A percentile compares a stretch with the other conserved stretches of the same genome.
Evolutionary conservation across 805 yeast genomes (phyloP).

Genomic region (Saccharomycopsis sp.): DNA sequence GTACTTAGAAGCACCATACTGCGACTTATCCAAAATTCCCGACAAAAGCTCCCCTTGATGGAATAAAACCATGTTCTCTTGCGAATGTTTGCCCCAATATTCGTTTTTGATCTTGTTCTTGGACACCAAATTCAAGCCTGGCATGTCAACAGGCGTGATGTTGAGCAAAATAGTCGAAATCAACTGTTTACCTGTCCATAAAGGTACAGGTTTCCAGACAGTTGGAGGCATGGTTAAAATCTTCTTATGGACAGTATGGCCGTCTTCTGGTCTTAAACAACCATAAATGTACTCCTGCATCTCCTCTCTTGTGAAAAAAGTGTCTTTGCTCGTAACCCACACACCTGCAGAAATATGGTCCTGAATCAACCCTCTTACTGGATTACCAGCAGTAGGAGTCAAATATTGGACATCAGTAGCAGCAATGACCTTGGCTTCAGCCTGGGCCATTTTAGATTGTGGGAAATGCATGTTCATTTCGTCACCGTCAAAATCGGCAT

Average conservation of each 20-base stretch:
- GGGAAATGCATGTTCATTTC: conserved; percentile 99
- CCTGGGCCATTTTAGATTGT: conserved; percentile 93
- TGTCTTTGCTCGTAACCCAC: conserved; percentile 91
- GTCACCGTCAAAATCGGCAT: conserved; percentile 99
- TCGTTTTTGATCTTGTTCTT: conserved; percentile 88
- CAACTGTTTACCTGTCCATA: conserved; percentile 98
- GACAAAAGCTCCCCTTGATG: conserved; percentile 78
- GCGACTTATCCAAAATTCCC: conserved; percentile 96
- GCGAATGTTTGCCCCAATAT: conserved; percentile 85
- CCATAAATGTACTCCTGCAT: conserved; percentile 94
- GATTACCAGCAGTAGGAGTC: conserved; percentile 98
- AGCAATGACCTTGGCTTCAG: conserved; percentile 92
- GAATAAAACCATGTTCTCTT: conserved; percentile 83
- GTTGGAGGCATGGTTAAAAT: conserved; percentile 87
- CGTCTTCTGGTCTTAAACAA: conserved; percentile 94
- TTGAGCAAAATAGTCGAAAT: conserved; percentile 87
- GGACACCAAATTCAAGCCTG: conserved; percentile 82
- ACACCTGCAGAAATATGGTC: conserved; percentile 99
- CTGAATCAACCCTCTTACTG: conserved; percentile 97
- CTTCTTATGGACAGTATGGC: conserved; percentile 70
- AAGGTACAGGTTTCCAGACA: conserved; percentile 72
- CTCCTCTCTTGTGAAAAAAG: conserved; percentile 82
- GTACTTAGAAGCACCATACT: conserved; percentile 95
- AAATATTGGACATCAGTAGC: conserved; percentile 96
- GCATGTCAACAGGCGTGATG: conserved; percentile 78